A percentile compares a stretch with the other conserved stretches of the same genome.
Conservation (phyloP, 225 moss, liverwort and hornwort genomes). For the Thuidium tamariscinum region DNA sequence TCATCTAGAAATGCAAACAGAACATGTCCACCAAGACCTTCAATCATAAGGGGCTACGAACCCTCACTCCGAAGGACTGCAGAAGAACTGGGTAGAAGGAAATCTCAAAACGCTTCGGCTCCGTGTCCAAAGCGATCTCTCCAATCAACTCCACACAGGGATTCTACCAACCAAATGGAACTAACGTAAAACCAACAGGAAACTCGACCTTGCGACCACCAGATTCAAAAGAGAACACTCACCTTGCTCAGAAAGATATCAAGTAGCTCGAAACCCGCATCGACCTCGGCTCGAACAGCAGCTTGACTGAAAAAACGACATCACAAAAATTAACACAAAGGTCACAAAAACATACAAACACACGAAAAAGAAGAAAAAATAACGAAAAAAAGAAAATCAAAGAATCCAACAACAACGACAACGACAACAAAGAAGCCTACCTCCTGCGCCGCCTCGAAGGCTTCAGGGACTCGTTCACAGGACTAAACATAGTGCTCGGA, state of each 20-base stretch:
- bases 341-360: not conserved
- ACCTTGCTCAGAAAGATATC: slow-evolving; percentile 94
- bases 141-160: too few relatives aligned
- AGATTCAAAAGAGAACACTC: not conserved
- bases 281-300: slow-evolving; percentile 60
- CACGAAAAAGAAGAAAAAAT: too few relatives aligned
- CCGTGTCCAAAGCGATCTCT: not conserved
- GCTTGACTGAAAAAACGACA: slow-evolving; percentile 42
- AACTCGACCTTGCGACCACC: not conserved
- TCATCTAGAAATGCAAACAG: not conserved
- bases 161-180: not conserved
- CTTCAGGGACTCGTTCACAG: slow-evolving; percentile 58
- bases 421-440: not conserved
- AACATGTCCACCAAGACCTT: too few relatives aligned
- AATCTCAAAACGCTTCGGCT: not conserved
- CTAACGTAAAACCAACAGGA: too few relatives aligned
- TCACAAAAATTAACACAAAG: not conserved
- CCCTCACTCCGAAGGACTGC: not conserved
- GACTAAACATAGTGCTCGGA: slow-evolving; percentile 56
- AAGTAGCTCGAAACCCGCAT: slow-evolving; percentile 84
- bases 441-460: slow-evolving; percentile 68
- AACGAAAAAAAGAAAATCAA: too few relatives aligned
- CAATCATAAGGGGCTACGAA: not conserved
- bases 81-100: fast-evolving
- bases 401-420: not conserved